phyloP scores from a whole-genome alignment of 164 flowering plant genomes.

The Vitis riparia region DNA sequence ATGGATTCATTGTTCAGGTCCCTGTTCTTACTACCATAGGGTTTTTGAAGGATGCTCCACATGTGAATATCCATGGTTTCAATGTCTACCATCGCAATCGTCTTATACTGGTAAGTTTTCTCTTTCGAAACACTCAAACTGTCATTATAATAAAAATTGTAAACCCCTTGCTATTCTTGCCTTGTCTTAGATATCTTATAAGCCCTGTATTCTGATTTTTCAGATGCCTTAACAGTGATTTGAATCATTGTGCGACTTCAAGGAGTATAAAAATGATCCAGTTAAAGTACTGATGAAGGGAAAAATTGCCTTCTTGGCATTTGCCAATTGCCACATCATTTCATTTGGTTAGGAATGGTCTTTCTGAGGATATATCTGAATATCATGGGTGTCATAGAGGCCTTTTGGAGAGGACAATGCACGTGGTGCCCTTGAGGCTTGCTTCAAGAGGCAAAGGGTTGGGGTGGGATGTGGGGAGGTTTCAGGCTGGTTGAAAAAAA shows the following conservation, averaged over 20 bases:
- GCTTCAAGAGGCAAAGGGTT: too few relatives aligned
- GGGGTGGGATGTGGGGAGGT: too few relatives aligned
- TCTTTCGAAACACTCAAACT: not conserved
- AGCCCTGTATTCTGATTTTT: not conserved
- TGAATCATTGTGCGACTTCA: not conserved
- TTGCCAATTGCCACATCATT: not conserved
- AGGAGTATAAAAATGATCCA: not conserved
- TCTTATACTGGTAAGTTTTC: conserved; percentile 65
- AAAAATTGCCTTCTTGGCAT: not conserved
- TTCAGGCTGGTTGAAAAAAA: too few relatives aligned
- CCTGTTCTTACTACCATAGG: conserved; percentile 75
- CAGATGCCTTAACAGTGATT: not conserved
- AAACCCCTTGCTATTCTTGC: not conserved
- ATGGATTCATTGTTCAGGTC: conserved; percentile 44
- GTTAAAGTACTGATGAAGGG: not conserved
- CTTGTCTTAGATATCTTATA: not conserved
- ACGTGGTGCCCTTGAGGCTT: too few relatives aligned
- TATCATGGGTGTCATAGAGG: too few relatives aligned
- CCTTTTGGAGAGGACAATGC: too few relatives aligned
- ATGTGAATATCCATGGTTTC: conserved; percentile 75
- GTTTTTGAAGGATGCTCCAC: conserved; percentile 89
- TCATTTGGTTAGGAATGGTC: not conserved
- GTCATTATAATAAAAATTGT: too few relatives aligned
- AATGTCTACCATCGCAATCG: conserved; percentile 94
- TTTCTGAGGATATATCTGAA: not conserved